phyloP scores from a whole-genome alignment of 1,284 basidiomycete species.

The Trametes pubescens region DNA sequence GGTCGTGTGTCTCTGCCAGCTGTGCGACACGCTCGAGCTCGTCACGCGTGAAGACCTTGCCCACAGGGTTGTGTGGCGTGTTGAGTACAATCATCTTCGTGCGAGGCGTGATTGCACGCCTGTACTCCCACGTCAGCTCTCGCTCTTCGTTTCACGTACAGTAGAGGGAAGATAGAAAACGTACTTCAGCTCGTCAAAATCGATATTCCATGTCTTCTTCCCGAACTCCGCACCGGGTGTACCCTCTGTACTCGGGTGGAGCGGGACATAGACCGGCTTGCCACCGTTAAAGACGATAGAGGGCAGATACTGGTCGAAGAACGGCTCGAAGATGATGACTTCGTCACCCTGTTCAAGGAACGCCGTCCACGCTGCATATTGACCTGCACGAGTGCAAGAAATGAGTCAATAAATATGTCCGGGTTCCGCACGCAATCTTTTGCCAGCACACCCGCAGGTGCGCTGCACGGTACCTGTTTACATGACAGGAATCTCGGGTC shows the following conservation, averaged over 20 bases:
- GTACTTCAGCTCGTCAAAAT: constrained; percentile 84
- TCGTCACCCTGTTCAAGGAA: constrained; percentile 92
- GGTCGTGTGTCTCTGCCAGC: constrained; percentile 92
- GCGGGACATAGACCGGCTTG: constrained; percentile 91
- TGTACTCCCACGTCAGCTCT: constrained; percentile 37
- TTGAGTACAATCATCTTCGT: constrained; percentile 95
- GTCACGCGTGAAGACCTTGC: constrained; percentile 88
- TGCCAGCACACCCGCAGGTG: no score
- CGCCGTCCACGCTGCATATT: constrained; percentile 88
- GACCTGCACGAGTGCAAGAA: constrained; percentile 56
- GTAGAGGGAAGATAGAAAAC: background rate
- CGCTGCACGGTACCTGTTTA: no score
- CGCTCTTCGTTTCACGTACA: background rate
- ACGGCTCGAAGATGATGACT: constrained; percentile 97
- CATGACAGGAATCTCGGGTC: no score
- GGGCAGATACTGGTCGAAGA: constrained; percentile 96
- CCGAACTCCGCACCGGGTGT: constrained; percentile 59
- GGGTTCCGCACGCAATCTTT: background rate
- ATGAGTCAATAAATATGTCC: background rate
- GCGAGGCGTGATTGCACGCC: constrained; percentile 81
- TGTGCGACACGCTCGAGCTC: constrained; percentile 88
- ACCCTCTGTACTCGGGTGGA: constrained; percentile 76
- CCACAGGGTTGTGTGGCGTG: constrained; percentile 95
- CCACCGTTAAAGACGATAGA: constrained; percentile 93
- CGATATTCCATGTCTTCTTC: constrained; percentile 85